phyloP scores from a whole-genome alignment of 352 stramenopile species.

The Pythium coloratum region DNA sequence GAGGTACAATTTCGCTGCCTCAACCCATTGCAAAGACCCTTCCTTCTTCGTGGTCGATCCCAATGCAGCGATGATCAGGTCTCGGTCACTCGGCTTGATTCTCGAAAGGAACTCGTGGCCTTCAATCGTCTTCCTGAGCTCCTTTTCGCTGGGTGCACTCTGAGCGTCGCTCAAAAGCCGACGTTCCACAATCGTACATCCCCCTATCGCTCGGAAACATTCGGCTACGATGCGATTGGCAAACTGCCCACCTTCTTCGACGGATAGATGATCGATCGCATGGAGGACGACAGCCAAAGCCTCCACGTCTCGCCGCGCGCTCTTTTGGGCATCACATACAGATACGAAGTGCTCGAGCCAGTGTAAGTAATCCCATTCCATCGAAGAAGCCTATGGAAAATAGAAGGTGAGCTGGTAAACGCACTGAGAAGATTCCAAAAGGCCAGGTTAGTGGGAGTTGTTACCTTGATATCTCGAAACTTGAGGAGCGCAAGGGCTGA shows the following conservation, averaged over 20 bases:
- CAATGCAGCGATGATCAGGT: constrained; percentile 4
- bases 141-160: constrained; percentile 1
- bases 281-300: constrained; percentile 15
- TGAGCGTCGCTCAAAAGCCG: background rate
- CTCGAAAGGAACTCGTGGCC: constrained; percentile 12
- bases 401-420: background rate
- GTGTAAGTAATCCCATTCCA: constrained; percentile 22
- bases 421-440: background rate
- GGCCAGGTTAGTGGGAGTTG: no score
- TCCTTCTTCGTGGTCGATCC: background rate
- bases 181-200: constrained; percentile 11
- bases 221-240: background rate
- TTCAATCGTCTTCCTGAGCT: constrained; percentile 3
- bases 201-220: constrained; percentile 8
- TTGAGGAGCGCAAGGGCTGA: constrained; percentile 30
- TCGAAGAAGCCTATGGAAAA: constrained; percentile 4
- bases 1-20: constrained; percentile 5
- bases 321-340: constrained; percentile 39
- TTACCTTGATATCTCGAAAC: constrained; percentile 15
- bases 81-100: constrained; percentile 4
- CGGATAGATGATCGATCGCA: constrained; percentile 12
- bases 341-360: constrained; percentile 62
- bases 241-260: background rate
- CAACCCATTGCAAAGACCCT: background rate
- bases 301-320: background rate